A percentile compares a stretch with the other conserved stretches of the same genome.
Evolutionary conservation across 2,329 filamentous ascomycete genomes (phyloP).

Genomic region (Pseudocercospora musae): DNA sequence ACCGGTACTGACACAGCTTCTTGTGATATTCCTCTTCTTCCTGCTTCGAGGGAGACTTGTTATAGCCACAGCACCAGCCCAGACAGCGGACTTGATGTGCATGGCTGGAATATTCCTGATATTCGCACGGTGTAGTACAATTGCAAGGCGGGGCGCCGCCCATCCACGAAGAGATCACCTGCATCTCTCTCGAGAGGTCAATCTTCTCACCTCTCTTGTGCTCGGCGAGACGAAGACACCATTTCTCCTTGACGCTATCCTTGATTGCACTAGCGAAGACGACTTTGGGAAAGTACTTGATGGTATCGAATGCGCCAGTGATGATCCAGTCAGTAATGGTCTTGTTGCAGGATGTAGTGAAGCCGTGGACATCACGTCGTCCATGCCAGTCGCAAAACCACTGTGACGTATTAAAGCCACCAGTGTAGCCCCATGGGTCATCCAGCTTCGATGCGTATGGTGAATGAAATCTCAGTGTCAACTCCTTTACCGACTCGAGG

Average conservation of each 20-base stretch:
- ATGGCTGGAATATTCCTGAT: not conserved
- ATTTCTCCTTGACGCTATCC: not conserved
- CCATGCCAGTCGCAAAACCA: not conserved
- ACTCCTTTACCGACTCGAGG: not conserved
- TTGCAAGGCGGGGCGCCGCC: not conserved
- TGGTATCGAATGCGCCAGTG: not conserved
- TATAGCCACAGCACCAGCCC: not conserved
- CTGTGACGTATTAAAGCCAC: not conserved
- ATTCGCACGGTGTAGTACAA: not conserved
- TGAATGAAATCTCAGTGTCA: not conserved
- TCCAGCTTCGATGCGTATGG: not conserved
- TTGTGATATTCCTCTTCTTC: not conserved
- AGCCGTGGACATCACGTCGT: not conserved
- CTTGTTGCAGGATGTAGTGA: not conserved
- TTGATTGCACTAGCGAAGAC: not conserved
- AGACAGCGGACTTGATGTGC: not conserved
- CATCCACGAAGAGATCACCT: not conserved
- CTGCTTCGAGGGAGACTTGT: too few species aligned
- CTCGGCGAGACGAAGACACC: not conserved
- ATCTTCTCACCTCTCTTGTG: not conserved
- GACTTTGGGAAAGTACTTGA: not conserved
- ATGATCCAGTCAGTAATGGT: not conserved
- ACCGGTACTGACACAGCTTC: not conserved
- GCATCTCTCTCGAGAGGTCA: not conserved
- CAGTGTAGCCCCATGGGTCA: not conserved